phyloP scores from a whole-genome alignment of 352 stramenopile species.

The Phytophthora tubulina region DNA sequence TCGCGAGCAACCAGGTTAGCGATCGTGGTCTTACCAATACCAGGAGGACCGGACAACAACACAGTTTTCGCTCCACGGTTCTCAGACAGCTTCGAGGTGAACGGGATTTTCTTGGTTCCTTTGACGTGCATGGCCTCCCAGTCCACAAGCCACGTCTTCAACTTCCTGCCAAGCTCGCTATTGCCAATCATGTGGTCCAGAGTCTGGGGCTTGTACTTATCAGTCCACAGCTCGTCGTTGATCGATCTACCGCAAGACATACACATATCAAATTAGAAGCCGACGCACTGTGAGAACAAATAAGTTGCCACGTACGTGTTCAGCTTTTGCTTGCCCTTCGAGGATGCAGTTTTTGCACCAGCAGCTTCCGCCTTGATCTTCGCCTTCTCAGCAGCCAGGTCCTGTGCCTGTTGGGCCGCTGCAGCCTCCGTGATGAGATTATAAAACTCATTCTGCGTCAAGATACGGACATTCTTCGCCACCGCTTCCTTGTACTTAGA shows the following conservation, averaged over 20 bases:
- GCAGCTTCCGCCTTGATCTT: constrained; percentile 59
- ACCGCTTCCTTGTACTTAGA: constrained; percentile 93
- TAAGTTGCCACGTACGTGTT: constrained; percentile 43
- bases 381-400: constrained; percentile 69
- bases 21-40: constrained; percentile 97
- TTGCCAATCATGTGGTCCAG: constrained; percentile 95
- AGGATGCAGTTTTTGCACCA: constrained; percentile 32
- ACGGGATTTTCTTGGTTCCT: constrained; percentile 84
- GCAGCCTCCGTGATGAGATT: constrained; percentile 83
- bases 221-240: constrained; percentile 92
- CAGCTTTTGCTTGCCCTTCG: constrained; percentile 72
- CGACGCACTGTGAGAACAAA: background rate
- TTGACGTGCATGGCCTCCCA: constrained; percentile 88
- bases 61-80: constrained; percentile 95
- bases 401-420: constrained; percentile 69
- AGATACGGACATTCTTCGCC: constrained; percentile 83
- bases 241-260: constrained; percentile 41
- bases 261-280: constrained; percentile 6
- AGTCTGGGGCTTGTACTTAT: constrained; percentile 96
- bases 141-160: constrained; percentile 88
- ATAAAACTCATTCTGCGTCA: constrained; percentile 90
- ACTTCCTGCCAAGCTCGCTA: constrained; percentile 88
- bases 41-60: constrained; percentile 96
- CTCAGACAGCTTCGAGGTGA: constrained; percentile 77
- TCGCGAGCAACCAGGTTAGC: constrained; percentile 93